A percentile compares a stretch with the other conserved stretches of the same genome.
Conservation (phyloP, 2,329 filamentous ascomycete species). For the Curvularia sp. region DNA sequence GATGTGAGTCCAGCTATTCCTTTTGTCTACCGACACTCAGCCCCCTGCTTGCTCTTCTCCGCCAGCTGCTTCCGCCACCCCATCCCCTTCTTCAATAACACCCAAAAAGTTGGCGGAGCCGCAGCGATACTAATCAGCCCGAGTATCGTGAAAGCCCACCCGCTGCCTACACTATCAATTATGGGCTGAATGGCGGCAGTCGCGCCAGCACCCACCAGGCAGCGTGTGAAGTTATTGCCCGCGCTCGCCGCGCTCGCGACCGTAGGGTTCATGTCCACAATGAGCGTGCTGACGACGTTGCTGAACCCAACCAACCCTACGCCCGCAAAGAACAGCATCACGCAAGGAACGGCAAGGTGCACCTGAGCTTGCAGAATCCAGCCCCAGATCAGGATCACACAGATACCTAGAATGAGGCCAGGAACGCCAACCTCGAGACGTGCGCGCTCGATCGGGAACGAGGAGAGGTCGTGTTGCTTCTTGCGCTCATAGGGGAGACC, state of each 20-base stretch:
- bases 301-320: background rate
- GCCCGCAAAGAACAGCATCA: background rate
- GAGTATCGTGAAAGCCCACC: conserved; percentile 4
- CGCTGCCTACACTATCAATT: background rate
- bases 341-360: background rate
- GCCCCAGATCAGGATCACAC: background rate
- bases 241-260: background rate
- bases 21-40: no score
- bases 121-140: background rate
- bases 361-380: background rate
- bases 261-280: conserved; percentile 1
- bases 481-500: background rate
- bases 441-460: background rate
- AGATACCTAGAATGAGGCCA: background rate
- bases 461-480: background rate
- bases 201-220: background rate
- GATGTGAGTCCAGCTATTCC: background rate
- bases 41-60: background rate
- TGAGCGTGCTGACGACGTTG: background rate
- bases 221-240: conserved; percentile 1
- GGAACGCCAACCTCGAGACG: conserved; percentile 1
- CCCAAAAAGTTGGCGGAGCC: background rate
- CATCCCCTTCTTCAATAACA: background rate
- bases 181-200: background rate
- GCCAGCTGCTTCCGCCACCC: background rate